Evolutionary conservation across 352 stramenopile species (phyloP).

Genomic region (Pythium oligandrum): DNA sequence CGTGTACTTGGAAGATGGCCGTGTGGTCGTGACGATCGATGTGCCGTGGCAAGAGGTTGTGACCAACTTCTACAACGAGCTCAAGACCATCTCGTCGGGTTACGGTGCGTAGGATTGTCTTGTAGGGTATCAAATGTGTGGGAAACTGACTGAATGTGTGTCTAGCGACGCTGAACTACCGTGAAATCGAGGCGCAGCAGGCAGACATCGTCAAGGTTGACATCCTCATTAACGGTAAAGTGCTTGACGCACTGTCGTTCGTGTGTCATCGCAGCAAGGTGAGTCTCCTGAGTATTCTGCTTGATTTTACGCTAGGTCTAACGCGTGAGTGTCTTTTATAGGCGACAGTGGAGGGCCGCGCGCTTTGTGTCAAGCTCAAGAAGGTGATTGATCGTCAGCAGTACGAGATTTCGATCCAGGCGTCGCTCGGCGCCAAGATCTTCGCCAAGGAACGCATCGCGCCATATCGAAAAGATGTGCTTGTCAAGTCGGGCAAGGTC

Average conservation of each 20-base stretch:
- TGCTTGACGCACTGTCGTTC: constrained; percentile 96
- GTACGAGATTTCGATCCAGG: constrained; percentile 99
- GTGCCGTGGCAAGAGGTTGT: constrained; percentile 99
- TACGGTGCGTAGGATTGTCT: constrained; percentile 70
- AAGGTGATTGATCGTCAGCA: constrained; percentile 96
- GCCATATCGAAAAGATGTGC: constrained; percentile 95
- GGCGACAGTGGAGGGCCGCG: constrained; percentile 69
- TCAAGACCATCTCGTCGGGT: constrained; percentile 95
- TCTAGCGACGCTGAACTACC: constrained; percentile 91
- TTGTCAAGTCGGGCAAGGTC: constrained; percentile 94
- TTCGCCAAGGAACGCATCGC: constrained; percentile 96
- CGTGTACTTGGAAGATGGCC: constrained; percentile 93
- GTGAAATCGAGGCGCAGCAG: constrained; percentile 85
- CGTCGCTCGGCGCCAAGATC: constrained; percentile 92
- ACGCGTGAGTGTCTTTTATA: constrained; percentile 8
- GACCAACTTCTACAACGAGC: constrained; percentile 98
- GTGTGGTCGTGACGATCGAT: constrained; percentile 91
- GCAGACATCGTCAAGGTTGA: constrained; percentile 95
- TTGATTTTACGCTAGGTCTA: not conserved
- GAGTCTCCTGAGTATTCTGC: constrained; percentile 17
- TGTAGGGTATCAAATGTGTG: not conserved
- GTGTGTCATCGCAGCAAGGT: constrained; percentile 90
- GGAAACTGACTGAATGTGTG: not conserved
- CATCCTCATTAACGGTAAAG: constrained; percentile 93
- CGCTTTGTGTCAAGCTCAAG: constrained; percentile 94